These are phyloP conservation scores for Ophidiomyces ophidiicola DNA, from an alignment of 2,329 filamentous ascomycete species.

Conservation along the genomic window DNA sequence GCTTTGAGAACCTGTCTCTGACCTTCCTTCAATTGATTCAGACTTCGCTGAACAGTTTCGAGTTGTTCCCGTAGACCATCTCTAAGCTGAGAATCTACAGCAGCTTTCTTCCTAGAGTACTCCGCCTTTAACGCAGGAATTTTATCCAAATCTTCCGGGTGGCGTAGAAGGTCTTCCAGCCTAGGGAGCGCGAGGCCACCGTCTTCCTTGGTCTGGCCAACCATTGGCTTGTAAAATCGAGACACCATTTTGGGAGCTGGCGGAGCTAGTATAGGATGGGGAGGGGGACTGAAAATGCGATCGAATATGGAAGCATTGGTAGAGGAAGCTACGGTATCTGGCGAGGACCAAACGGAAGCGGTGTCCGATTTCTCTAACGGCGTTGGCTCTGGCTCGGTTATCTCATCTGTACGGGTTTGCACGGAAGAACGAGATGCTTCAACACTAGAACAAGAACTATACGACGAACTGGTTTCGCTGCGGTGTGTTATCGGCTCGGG, in stretches of 20 bases:
- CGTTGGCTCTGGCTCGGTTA: not conserved
- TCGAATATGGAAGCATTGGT: constrained; percentile 9
- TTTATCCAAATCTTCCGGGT: constrained; percentile 96
- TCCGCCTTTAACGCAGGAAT: constrained; percentile 80
- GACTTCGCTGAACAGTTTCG: constrained; percentile 85
- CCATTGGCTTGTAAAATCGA: constrained; percentile 21
- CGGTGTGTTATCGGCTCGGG: not conserved
- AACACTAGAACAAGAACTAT: not conserved
- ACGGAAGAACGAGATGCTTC: not conserved
- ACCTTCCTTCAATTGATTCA: constrained; percentile 75
- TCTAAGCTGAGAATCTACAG: constrained; percentile 80
- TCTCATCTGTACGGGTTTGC: not conserved
- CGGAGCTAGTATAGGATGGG: constrained; percentile 1
- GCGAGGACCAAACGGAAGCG: constrained; percentile 2
- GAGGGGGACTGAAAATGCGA: constrained; percentile 5
- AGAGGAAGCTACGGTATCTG: constrained; percentile 4
- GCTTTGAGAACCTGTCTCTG: constrained; percentile 86
- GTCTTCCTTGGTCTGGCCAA: constrained; percentile 34
- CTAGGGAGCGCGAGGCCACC: constrained; percentile 56
- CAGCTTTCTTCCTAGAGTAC: constrained; percentile 85
- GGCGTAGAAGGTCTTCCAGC: constrained; percentile 83
- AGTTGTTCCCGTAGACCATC: constrained; percentile 82
- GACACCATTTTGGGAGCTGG: constrained; percentile 2
- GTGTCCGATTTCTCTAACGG: not conserved
- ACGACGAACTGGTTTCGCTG: not conserved